phyloP scores from a whole-genome alignment of 2,329 filamentous ascomycete species.

The Pseudocercospora pini-densiflorae region DNA sequence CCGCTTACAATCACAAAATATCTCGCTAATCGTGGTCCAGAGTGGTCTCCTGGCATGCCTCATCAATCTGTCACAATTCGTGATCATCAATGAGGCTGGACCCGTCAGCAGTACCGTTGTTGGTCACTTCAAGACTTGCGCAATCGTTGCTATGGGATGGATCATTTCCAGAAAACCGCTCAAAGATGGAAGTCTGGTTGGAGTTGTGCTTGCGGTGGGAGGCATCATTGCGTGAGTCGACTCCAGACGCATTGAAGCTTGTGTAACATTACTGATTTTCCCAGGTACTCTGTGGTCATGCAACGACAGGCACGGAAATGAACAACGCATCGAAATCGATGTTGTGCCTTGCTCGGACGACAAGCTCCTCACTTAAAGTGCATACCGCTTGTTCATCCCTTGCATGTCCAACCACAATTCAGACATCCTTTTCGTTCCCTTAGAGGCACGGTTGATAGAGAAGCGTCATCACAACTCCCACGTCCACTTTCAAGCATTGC shows the following conservation, averaged over 20 bases:
- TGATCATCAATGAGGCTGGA: slow-evolving; percentile 41
- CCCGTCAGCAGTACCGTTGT: slow-evolving; percentile 42
- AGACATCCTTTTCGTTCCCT: not conserved
- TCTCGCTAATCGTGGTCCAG: slow-evolving; percentile 43
- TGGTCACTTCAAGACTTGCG: slow-evolving; percentile 42
- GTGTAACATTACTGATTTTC: slow-evolving; percentile 9
- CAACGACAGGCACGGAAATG: slow-evolving; percentile 24
- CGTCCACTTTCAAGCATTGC: not conserved
- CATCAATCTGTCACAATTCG: slow-evolving; percentile 58
- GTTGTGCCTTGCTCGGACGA: slow-evolving; percentile 10
- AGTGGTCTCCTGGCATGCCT: slow-evolving; percentile 66
- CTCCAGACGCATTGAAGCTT: not conserved
- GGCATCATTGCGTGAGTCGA: slow-evolving; percentile 38
- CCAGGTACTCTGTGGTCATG: slow-evolving; percentile 28
- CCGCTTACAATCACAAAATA: not conserved
- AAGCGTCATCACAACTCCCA: not conserved
- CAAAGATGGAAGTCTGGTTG: slow-evolving; percentile 35
- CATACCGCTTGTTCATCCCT: slow-evolving; percentile 13
- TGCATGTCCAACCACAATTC: slow-evolving; percentile 1
- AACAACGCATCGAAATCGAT: slow-evolving; percentile 1
- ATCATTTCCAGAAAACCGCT: slow-evolving; percentile 32
- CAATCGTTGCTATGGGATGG: slow-evolving; percentile 41
- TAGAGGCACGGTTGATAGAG: not conserved
- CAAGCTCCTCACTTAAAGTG: not conserved
- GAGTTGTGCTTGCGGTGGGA: slow-evolving; percentile 38